Base-by-base conservation (phyloP, 768 basidiomycete genomes). In the Tylopilus plumbeoviolaceoides region DNA sequence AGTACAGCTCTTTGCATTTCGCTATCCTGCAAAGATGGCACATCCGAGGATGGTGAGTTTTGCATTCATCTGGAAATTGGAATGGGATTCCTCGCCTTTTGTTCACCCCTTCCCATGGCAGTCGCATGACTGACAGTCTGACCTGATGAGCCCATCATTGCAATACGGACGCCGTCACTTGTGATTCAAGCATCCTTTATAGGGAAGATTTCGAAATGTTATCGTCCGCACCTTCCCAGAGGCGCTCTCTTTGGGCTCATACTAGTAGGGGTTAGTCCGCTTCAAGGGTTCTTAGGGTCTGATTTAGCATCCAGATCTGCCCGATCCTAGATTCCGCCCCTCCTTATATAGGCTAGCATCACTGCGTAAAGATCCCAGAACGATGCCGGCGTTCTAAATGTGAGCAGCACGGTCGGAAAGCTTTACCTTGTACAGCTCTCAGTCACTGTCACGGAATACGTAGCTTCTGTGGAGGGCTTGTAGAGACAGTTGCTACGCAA, bases 61-160 rank as follows among this genome's bases (percentile, higher is more conserved):
- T 48, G 55, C 7, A 54, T 69, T 21, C 54, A 70, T 51, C 66
- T 61, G 44, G n/a, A n/a, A n/a, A n/a, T n/a, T n/a, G n/a, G 65
- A 67, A 59, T 5, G 66, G 47, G n/a, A 18, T 18, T 6, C 2
- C 18, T 21, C 21, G 10, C 38, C 11, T 33, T 11, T 8, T n/a
- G 45, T 51, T 30, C 23, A 17, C 5, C 20, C 14, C 27, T 25
- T 48, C 42, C 23, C 5, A 31, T 56, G 9, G 23, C 48, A 70
- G 66, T 38, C 49, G 1, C 63, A 62, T 28, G 63, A 53, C 23
- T 8, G 8, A 36, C 62, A 66, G 66, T 54, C 43, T 10, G 63
- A 70, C 43, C 51, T 68, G n/a, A n/a, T n/a, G n/a, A n/a, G n/a
- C n/a, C n/a, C n/a, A 35, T 68, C 2, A 66, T 65, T 23, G 62